These are phyloP conservation scores for Chaetoceros muelleri DNA, from an alignment of 108 stramenopile genomes.

Conservation along the genomic window DNA sequence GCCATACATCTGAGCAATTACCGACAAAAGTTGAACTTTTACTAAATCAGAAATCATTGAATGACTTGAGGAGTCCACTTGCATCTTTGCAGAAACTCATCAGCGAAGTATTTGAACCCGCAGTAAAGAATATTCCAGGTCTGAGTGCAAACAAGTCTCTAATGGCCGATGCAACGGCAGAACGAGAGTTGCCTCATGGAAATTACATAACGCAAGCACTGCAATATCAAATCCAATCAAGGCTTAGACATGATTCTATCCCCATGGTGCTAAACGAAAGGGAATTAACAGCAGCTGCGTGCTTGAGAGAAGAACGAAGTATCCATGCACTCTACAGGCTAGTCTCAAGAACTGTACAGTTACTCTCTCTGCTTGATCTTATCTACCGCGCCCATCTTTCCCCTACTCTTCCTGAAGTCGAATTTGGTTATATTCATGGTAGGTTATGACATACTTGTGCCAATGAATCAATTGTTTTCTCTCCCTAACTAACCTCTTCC, in stretches of 20 bases:
- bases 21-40: constrained; percentile 81
- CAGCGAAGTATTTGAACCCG: constrained; percentile 38
- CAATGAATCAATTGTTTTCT: too few relatives aligned
- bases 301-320: constrained; percentile 63
- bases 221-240: constrained; percentile 42
- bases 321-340: constrained; percentile 77
- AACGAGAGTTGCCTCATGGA: constrained; percentile 24
- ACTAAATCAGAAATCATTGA: constrained; percentile 43
- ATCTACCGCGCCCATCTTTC: constrained; percentile 50
- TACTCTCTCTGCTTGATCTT: constrained; percentile 52
- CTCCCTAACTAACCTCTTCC: too few relatives aligned
- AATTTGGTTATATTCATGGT: constrained; percentile 81
- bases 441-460: not conserved
- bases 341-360: constrained; percentile 57
- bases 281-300: constrained; percentile 38
- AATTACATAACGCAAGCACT: constrained; percentile 39
- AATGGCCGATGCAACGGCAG: constrained; percentile 34
- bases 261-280: constrained; percentile 15
- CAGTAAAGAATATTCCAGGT: constrained; percentile 54
- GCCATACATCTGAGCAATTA: constrained; percentile 15
- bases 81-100: constrained; percentile 38
- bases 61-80: constrained; percentile 46
- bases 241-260: constrained; percentile 4
- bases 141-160: constrained; percentile 6
- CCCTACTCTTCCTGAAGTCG: constrained; percentile 60